Evolutionary conservation across 2,329 filamentous ascomycete genomes (phyloP).

Genomic region (Ophiostoma himal-ulmi): DNA sequence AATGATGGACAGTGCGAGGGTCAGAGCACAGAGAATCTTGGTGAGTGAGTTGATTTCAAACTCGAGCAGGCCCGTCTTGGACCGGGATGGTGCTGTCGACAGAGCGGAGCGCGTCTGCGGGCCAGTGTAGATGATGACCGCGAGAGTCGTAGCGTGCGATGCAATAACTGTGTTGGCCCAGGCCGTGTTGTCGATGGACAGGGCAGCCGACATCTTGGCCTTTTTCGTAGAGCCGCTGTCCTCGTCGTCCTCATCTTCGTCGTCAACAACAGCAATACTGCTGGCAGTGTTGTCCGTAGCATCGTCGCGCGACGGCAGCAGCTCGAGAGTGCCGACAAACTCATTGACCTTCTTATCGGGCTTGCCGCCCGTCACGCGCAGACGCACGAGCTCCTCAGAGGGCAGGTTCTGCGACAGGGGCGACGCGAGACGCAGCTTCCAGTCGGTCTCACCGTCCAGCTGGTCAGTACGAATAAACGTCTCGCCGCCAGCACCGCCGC

Average conservation of each 20-base stretch:
- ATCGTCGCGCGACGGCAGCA: constrained; percentile 52
- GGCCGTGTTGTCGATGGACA: constrained; percentile 94
- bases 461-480: constrained; percentile 97
- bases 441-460: constrained; percentile 95
- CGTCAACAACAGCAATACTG: neutral
- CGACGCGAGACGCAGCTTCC: constrained; percentile 89
- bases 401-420: constrained; percentile 75
- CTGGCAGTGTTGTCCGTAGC: constrained; percentile 33
- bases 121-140: constrained; percentile 90
- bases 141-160: constrained; percentile 81
- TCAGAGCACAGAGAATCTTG: constrained; percentile 89
- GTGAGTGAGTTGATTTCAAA: constrained; percentile 96
- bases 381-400: constrained; percentile 62
- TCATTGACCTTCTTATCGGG: constrained; percentile 93
- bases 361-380: constrained; percentile 74
- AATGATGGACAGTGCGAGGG: constrained; percentile 76
- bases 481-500: constrained; percentile 58
- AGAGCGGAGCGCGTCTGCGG: constrained; percentile 89
- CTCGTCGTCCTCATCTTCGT: neutral
- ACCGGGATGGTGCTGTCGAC: constrained; percentile 84
- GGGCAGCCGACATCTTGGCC: constrained; percentile 45
- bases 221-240: constrained; percentile 29
- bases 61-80: constrained; percentile 89
- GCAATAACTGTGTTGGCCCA: constrained; percentile 98
- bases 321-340: constrained; percentile 81